These are phyloP conservation scores for Astrocystis sublimbata DNA, from an alignment of 495 filamentous ascomycete species.

Conservation along the genomic window DNA sequence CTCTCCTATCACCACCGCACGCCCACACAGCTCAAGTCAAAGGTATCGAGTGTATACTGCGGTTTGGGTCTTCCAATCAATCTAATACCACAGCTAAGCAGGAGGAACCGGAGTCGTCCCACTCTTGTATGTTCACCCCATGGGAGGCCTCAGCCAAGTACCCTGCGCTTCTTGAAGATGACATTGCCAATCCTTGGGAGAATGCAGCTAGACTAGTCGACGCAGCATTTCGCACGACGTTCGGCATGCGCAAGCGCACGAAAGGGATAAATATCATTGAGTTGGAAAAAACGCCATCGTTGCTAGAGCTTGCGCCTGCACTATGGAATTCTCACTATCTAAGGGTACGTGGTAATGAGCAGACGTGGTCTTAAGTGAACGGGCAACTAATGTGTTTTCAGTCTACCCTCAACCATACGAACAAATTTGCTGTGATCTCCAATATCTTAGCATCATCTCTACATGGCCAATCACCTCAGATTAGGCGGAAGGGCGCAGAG, in stretches of 20 bases:
- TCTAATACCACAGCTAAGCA: neutral
- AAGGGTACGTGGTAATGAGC: slow-evolving; percentile 26
- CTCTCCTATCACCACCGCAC: slow-evolving; percentile 32
- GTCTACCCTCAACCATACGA: slow-evolving; percentile 25
- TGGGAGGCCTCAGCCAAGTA: neutral
- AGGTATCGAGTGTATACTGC: slow-evolving; percentile 33
- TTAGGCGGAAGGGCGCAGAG: slow-evolving; percentile 21
- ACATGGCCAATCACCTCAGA: slow-evolving; percentile 22
- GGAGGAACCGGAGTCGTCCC: neutral
- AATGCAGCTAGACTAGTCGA: slow-evolving; percentile 33
- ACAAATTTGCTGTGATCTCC: slow-evolving; percentile 25
- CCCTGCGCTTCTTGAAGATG: neutral
- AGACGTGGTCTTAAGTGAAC: neutral
- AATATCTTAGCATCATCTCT: slow-evolving; percentile 26
- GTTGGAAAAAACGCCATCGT: slow-evolving; percentile 24
- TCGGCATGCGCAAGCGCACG: slow-evolving; percentile 10
- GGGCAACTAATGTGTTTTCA: slow-evolving; percentile 23
- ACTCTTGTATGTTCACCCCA: neutral
- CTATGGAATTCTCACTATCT: slow-evolving; percentile 49
- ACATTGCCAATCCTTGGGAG: slow-evolving; percentile 14
- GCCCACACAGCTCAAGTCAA: slow-evolving; percentile 34
- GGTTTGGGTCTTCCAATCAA: slow-evolving; percentile 11
- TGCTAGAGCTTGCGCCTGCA: slow-evolving; percentile 47
- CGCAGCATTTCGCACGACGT: slow-evolving; percentile 32
- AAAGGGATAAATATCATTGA: slow-evolving; percentile 6